Base-by-base conservation (phyloP, 2,329 filamentous ascomycete genomes). In the Volutella citrinella region DNA sequence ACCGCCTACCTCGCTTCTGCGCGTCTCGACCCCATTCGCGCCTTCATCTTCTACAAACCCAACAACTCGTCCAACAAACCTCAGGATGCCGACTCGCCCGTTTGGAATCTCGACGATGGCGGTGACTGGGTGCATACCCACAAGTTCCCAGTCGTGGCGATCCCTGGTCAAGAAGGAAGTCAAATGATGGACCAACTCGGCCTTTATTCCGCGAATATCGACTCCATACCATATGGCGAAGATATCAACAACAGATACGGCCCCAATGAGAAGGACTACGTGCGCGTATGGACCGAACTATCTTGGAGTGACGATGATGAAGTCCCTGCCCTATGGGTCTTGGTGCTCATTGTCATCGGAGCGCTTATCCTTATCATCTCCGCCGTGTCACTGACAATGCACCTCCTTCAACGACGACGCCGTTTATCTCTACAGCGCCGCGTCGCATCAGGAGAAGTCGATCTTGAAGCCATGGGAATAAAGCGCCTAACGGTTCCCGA, bases 391-490 rank as follows among this genome's bases (percentile, higher is more conserved):
- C 56, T 81, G 24, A 66, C 73, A 32, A 94, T 93, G 84, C 88
- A 93, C 49, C 68, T 82, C 15, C 67, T 93, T 19, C 87, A 95
- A 56, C 76, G 80, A 21, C 74, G 78, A 29, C 79, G 88, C 19
- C 79, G 90, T 8, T 71, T 72, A 16, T 70, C 70, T 2, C 66
- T 97, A 10, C 78, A 79, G 31, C 74, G 78, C 29, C 79, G 89
- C 10, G 82, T 96, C 12, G 72, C 78, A 38, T 72, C 70, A 7
- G 90, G 91, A 32, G 85, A 95, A 48, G 81, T 95, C 14, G 87
- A 96, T 53, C 69, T 96, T 4, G 90, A 96, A 60, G 80, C 80
- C 4, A 73, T 95, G 47, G 90, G 89, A 3, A 87, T 96, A 48
- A 91, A 87, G 54, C 77, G 84, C 11, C 64, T 95, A 16, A 87